phyloP scores from a whole-genome alignment of 78 protist species.

The Emiliania huxleyi region DNA sequence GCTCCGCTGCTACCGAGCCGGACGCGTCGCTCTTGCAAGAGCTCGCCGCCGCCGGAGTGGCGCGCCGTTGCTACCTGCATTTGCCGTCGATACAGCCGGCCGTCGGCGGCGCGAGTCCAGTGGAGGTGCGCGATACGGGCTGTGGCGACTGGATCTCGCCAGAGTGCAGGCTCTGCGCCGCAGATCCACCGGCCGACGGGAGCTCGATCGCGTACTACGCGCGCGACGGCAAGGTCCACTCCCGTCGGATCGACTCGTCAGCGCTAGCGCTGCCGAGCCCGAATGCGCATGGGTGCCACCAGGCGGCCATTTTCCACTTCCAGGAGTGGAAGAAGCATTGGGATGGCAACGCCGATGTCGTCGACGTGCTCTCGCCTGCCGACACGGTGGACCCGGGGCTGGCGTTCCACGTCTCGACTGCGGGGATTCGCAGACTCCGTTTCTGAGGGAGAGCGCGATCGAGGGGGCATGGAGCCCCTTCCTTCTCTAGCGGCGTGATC shows the following conservation, averaged over 20 bases:
- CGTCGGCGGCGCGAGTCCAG: background rate
- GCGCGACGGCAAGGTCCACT: background rate
- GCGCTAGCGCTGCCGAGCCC: background rate
- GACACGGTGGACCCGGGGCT: background rate
- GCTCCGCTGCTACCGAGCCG: background rate
- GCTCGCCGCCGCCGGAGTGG: background rate
- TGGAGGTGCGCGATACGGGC: background rate
- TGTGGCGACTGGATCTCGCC: background rate
- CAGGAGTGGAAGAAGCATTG: background rate
- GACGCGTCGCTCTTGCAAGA: background rate
- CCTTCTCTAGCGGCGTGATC: too few species aligned
- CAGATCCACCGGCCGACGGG: background rate
- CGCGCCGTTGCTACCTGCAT: background rate
- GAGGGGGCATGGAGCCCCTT: too few species aligned
- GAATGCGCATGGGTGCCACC: background rate
- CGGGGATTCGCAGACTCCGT: background rate
- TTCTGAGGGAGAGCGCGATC: too few species aligned
- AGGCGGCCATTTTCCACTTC: background rate
- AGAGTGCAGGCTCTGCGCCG: background rate
- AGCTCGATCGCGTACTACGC: background rate
- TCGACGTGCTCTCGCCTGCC: background rate
- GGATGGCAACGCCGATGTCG: background rate
- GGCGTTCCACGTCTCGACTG: background rate
- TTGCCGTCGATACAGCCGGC: background rate
- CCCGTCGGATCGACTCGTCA: background rate